Evolutionary conservation across 1,284 basidiomycete genomes (phyloP).

Genomic region (Cystobasidiaceae sp.): DNA sequence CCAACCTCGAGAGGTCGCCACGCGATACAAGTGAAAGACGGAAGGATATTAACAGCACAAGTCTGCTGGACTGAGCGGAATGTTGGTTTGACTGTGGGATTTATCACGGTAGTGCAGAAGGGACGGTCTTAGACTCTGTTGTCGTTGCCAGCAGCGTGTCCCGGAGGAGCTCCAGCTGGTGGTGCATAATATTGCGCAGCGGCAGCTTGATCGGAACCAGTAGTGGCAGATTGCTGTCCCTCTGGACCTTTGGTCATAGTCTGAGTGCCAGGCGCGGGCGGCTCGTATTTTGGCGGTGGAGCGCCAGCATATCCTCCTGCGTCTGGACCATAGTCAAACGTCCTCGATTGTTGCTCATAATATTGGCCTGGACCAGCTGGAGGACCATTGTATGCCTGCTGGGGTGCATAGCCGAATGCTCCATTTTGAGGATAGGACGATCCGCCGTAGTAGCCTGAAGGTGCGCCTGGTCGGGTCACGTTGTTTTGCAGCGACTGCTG

Average conservation of each 20-base stretch:
- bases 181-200: neutral
- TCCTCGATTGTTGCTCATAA: slow-evolving; percentile 6
- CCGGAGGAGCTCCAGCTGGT: neutral
- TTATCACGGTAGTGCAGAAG: too few relatives aligned
- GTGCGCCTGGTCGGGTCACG: neutral
- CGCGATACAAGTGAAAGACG: too few relatives aligned
- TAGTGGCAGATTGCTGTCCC: neutral
- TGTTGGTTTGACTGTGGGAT: too few relatives aligned
- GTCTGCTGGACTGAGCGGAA: too few relatives aligned
- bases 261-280: slow-evolving; percentile 2
- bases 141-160: too few relatives aligned
- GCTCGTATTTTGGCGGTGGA: slow-evolving; percentile 7
- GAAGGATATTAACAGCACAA: too few relatives aligned
- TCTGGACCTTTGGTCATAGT: neutral
- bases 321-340: slow-evolving; percentile 8
- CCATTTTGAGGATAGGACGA: neutral
- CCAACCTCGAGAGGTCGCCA: too few relatives aligned
- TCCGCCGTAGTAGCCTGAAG: neutral
- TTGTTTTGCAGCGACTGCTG: neutral
- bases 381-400: neutral
- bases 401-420: slow-evolving; percentile 6
- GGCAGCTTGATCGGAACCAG: neutral
- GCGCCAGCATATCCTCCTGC: neutral
- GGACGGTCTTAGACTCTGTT: too few relatives aligned
- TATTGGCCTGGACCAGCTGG: neutral